Base-by-base conservation (phyloP, 306 rosid species). In the Acacia crassicarpa region DNA sequence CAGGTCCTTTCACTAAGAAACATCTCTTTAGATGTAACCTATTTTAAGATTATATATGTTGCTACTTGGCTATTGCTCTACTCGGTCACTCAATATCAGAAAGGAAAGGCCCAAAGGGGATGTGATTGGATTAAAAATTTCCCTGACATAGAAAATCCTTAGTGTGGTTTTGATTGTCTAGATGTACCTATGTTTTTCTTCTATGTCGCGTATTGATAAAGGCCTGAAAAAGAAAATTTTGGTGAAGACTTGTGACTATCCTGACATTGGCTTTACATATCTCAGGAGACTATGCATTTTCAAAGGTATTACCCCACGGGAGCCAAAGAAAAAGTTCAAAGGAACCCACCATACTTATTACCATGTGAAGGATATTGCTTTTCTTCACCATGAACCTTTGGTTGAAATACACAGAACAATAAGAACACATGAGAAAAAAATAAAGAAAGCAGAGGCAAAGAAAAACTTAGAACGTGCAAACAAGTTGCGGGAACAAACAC, bases 271-370 rank as follows among this genome's bases (percentile, higher is more conserved):
- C 53, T 74, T 79, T 43, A 6, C 25, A 76, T 79, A 67, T 73
- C 83, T 56, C 79, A 93, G 99, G 97, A 90, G 89, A 54, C 75
- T 95, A 22, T 95, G 97, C 84, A 95, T 95, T 88, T 85, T 93
- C 85, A 95, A 95, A 88, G 98, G 99, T 9, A 76, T 95, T 16
- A 91, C 91, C 69, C 99, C 99, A 0, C 89, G 97, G 62, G 99
- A 95, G 85, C 98, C 99, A 2, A 95, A 91, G 92, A 93, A 95
- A 68, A 95, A 95, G 91, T 90, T 95, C 86, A 90, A 93, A 43
- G 99, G 99, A 77, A 93, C 87, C 69, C 98, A 95, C 79, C 94
- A 93, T 83, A 91, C 98, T 46, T 92, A 93, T 82, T 95, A 93
- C 84, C 99, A 95, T 67, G 88, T 93, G 76, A 95, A 95, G 91